Conservation (phyloP, 23 red algal genomes). For the Gracilaria caudata region DNA sequence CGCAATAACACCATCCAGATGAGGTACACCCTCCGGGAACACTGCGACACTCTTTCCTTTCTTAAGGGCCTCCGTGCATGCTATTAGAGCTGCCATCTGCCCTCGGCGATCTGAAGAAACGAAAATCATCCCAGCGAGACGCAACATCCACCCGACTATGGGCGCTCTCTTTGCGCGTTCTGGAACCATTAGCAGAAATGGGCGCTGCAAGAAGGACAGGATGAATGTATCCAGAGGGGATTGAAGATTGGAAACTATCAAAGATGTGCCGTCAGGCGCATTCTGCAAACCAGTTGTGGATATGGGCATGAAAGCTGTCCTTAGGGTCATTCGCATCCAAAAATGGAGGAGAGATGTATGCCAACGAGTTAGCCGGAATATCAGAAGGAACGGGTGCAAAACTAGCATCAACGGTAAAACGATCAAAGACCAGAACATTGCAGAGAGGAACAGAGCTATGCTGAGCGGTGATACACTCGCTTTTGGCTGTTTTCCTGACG, state of each 20-base stretch:
- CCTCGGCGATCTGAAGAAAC: slow-evolving; percentile 14
- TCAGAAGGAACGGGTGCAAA: slow-evolving; percentile 24
- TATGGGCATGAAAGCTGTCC: slow-evolving; percentile 22
- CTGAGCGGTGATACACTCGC: not conserved
- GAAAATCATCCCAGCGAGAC: slow-evolving; percentile 31
- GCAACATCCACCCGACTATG: slow-evolving; percentile 58
- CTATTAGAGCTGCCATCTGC: slow-evolving; percentile 26
- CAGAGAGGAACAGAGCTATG: slow-evolving; percentile 10
- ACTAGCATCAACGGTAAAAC: slow-evolving; percentile 20
- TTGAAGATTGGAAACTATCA: slow-evolving; percentile 54
- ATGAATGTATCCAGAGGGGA: slow-evolving; percentile 50
- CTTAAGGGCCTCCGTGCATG: not conserved
- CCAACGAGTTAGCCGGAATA: not conserved
- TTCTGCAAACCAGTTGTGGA: not conserved
- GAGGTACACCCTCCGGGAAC: slow-evolving; percentile 39
- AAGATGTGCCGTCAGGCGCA: not conserved
- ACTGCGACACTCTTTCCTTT: slow-evolving; percentile 31
- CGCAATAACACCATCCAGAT: slow-evolving; percentile 9
- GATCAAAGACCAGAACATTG: not conserved
- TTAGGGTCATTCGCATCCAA: slow-evolving; percentile 26
- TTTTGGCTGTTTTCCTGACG: not conserved
- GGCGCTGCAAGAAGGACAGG: slow-evolving; percentile 28
- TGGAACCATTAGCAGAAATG: slow-evolving; percentile 34
- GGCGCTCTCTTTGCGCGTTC: slow-evolving; percentile 34
- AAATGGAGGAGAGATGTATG: slow-evolving; percentile 6